Base-by-base conservation (phyloP, 208 protist genomes). In the Herpetomonas samuelpessoai region DNA sequence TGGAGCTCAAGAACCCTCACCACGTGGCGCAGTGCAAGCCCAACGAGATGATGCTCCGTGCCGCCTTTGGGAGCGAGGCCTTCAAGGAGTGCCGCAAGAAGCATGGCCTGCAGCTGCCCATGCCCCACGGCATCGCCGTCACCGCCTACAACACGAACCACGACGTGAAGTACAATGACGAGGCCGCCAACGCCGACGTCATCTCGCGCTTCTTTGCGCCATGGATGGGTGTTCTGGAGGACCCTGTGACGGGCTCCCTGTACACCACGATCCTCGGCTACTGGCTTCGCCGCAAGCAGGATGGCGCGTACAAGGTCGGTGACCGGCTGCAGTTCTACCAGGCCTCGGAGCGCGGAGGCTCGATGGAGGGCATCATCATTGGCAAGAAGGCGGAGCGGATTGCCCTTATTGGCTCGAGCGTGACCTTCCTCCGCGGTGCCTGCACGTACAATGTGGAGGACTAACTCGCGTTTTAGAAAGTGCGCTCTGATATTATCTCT, bases 181-280 rank as follows among this genome's bases (percentile, higher is more conserved):
- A 51, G 9, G 67, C 73, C 18, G 56, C 56, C 44, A 58, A 63
- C 39, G 31, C 71, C 12, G 68, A 88, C 12, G 62, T 89, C 22
- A 51, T 87, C 21, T 86, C 86, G 21, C 81, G 86, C 58, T 79
- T 88, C 71, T 92, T 92, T 50, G 70, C 75, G 38, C 82, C 82
- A 51, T 85, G 77, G 74, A 45, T 74, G 45, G 81, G 86, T 50
- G 55, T 88, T 2, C 50, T 45, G 0, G 86, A 92, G 71, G 86
- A 92, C 59, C 71, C 79, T 19, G 86, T 92, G 21, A 83, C 86
- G 7, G 79, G 81, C 52, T 71, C 73, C 27, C 51, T 71, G 57
- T 54, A 79, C 65, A 76, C 65, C 26, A 41, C 59, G 14, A 49
- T 90, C 39, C 55, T 68, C 21, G 78, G 78, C 0, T 86, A 86